Evolutionary conservation across 148 eudicot species (phyloP).

Genomic region (Chenopodium suecicum): DNA sequence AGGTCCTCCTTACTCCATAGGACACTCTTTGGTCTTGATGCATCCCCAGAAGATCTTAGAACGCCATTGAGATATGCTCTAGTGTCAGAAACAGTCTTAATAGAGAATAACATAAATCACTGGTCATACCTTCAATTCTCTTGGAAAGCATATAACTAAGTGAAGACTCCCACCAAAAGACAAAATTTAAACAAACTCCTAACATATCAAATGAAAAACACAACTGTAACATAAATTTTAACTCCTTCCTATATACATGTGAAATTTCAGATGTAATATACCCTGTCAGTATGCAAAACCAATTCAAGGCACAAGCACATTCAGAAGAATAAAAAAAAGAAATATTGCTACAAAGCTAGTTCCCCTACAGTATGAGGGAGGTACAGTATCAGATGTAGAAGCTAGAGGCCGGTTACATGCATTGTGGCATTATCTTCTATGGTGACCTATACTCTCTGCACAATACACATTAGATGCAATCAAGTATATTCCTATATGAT

Average conservation of each 20-base stretch:
- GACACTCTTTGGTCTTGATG: neutral
- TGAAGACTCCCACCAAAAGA: neutral
- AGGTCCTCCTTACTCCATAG: neutral
- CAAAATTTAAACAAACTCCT: neutral
- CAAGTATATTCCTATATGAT: neutral
- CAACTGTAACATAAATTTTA: neutral
- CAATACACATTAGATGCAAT: neutral
- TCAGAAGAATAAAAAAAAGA: neutral
- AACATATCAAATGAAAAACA: neutral
- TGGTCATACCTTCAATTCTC: neutral
- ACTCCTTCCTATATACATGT: neutral
- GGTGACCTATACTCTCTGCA: neutral
- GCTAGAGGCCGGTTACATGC: neutral
- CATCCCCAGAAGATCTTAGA: neutral
- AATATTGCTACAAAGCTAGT: neutral
- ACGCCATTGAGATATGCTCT: neutral
- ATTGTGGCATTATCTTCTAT: too few species aligned
- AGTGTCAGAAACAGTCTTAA: neutral
- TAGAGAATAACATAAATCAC: neutral
- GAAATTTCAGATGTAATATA: neutral
- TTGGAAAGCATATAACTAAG: neutral
- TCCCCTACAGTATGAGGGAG: neutral
- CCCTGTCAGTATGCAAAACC: neutral
- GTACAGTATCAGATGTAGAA: neutral
- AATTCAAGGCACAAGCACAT: neutral